A percentile compares a stretch with the other conserved stretches of the same genome.
These are phyloP conservation scores for Eucalyptus grandis DNA, from an alignment of 345 rosid species.

Conservation along the genomic window DNA sequence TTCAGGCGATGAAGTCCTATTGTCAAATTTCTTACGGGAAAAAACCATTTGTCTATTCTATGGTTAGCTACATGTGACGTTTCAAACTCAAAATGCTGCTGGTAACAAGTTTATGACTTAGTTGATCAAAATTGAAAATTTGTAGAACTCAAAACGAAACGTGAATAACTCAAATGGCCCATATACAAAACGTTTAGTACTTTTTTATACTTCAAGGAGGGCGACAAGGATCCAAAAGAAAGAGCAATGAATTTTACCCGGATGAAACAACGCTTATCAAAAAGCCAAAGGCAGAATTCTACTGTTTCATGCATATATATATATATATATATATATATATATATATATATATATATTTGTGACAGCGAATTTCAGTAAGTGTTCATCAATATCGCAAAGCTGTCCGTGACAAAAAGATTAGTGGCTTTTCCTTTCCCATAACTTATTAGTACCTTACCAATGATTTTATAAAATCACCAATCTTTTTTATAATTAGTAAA, in stretches of 20 bases:
- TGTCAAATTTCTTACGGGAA: neutral
- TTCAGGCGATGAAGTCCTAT: neutral
- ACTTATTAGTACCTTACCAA: neutral
- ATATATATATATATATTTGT: too few species aligned
- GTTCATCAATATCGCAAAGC: neutral
- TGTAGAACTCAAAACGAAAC: neutral
- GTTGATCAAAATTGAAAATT: neutral
- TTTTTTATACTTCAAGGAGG: fast-evolving
- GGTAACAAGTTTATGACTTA: fast-evolving
- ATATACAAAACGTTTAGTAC: neutral
- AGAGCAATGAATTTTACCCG: neutral
- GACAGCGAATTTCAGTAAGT: fast-evolving
- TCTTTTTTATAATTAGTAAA: neutral
- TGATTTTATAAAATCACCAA: neutral
- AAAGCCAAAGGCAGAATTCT: neutral
- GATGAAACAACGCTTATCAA: neutral
- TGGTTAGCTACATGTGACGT: neutral
- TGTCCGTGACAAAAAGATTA: fast-evolving
- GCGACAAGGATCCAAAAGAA: neutral
- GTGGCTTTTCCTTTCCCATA: neutral
- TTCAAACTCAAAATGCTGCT: neutral
- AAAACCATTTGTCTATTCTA: neutral
- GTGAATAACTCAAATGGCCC: neutral
- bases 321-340: too few species aligned
- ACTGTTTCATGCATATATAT: too few species aligned